These are phyloP conservation scores for Colletotrichum viniferum DNA, from an alignment of 2,329 filamentous ascomycete species.

Conservation along the genomic window DNA sequence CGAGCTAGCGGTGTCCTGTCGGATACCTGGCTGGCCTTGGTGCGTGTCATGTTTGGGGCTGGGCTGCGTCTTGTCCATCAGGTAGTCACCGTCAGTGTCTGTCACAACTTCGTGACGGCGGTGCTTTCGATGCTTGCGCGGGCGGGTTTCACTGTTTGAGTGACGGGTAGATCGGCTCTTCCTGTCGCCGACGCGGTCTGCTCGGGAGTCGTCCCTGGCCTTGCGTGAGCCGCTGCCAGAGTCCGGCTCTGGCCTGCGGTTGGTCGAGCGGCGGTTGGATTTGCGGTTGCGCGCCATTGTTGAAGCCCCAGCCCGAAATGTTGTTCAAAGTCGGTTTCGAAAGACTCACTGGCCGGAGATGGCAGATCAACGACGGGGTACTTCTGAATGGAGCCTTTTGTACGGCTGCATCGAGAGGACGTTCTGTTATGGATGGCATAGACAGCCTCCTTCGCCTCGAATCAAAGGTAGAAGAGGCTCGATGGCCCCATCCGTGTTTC, in stretches of 20 bases:
- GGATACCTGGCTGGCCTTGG: neutral
- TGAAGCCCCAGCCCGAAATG: neutral
- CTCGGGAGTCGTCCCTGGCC: neutral
- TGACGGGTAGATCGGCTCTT: neutral
- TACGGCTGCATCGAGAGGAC: neutral
- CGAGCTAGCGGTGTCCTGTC: neutral
- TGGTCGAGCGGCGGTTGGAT: neutral
- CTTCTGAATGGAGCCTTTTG: neutral
- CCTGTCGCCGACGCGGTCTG: neutral
- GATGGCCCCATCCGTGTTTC: neutral
- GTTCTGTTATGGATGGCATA: neutral
- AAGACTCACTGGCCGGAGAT: neutral
- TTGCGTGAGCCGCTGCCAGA: neutral
- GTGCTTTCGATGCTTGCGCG: neutral
- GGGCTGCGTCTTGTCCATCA: conserved; percentile 1
- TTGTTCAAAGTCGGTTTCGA: neutral
- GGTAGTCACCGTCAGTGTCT: conserved; percentile 8
- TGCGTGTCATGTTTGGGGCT: neutral
- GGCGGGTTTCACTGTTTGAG: neutral
- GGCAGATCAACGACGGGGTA: neutral
- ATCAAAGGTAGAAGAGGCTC: neutral
- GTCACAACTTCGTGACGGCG: neutral
- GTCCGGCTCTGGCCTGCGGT: neutral
- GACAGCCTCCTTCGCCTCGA: neutral
- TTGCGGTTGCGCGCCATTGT: neutral